Evolutionary conservation across 208 protist species (phyloP), one percentile per base, ranked within the genome.

Genomic region (Leishmania gerbilli): DNA sequence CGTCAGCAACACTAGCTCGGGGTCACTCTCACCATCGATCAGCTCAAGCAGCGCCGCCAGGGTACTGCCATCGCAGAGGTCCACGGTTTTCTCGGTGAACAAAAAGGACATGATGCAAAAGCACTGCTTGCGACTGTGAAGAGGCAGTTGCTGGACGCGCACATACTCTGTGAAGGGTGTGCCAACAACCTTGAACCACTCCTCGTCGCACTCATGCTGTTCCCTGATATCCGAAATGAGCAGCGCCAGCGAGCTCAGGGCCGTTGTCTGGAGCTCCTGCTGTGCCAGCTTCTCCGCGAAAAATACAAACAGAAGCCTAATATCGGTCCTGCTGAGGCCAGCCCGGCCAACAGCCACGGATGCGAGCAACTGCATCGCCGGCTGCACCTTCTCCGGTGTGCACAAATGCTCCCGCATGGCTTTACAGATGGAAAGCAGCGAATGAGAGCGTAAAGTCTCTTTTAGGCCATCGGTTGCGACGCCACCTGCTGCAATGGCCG

Each of bases 11-110:
- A 97, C 90, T 55, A 95, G 81, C 75, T 92, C 87, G 17, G 94
- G 94, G 77, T 95, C 90, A 77, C 91, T 85, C 78, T 97, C 94
- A 8, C 86, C 94, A 77, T 97, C 94, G 51, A 97, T 76, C 34
- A 86, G 55, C 40, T 87, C 82, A 47, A 97, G 75, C 74, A 97
- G 65, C 19, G 71, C 56, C 13, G 71, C 75, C 24, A 96, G 88
- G 69, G 87, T 64, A 19, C 81, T 40, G 49, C 62, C 49, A 13
- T 67, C 60, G 47, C 79, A 85, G 21, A 34, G 24, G 7, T 45
- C 47, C 56, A 84, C n/a, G n/a, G 71, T 84, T 8, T 31, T 47
- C 19, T 84, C 79, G 17, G 71, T 83, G 47, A 86, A 78, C n/a
- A 91, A 34, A 65, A 84, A 87, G 3, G 40, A 62, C 49, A 88